Evolutionary conservation across 2,329 filamentous ascomycete genomes (phyloP).

Genomic region (Passalora sequoiae): DNA sequence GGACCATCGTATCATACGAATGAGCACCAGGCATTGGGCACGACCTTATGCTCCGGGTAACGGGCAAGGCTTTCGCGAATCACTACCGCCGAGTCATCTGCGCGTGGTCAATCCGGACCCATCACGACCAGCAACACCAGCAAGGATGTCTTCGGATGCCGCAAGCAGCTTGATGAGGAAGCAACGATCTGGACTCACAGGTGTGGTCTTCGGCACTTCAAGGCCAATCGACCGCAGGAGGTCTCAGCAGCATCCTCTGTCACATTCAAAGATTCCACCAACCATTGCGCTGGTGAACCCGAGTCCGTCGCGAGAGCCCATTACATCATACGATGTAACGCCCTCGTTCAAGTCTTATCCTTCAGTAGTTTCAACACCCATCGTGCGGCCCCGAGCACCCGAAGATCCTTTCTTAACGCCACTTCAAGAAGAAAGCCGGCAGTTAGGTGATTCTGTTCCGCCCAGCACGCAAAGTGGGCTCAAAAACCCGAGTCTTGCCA

Average conservation of each 20-base stretch:
- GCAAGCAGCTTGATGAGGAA: slow-evolving; percentile 21
- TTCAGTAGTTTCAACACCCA: slow-evolving; percentile 21
- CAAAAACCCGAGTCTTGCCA: slow-evolving; percentile 5
- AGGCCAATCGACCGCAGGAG: slow-evolving; percentile 7
- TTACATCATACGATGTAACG: slow-evolving; percentile 13
- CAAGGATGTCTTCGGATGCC: slow-evolving; percentile 15
- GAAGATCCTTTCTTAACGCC: slow-evolving; percentile 29
- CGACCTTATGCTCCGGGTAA: slow-evolving; percentile 31
- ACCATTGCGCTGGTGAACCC: slow-evolving; percentile 20
- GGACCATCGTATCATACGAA: slow-evolving; percentile 32
- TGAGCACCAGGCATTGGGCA: slow-evolving; percentile 32
- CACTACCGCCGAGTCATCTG: slow-evolving; percentile 24
- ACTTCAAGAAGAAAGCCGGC: slow-evolving; percentile 8
- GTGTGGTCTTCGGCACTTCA: slow-evolving; percentile 13
- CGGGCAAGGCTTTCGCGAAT: slow-evolving; percentile 31
- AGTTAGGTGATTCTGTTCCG: slow-evolving; percentile 3
- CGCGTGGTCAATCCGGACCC: slow-evolving; percentile 33
- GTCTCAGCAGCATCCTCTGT: slow-evolving; percentile 7
- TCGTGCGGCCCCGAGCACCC: slow-evolving; percentile 22
- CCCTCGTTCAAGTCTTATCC: slow-evolving; percentile 26
- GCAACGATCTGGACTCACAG: slow-evolving; percentile 21
- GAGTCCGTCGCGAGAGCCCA: slow-evolving; percentile 22
- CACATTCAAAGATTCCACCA: slow-evolving; percentile 5
- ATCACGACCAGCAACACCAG: slow-evolving; percentile 24
- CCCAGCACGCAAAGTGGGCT: not conserved